phyloP scores from a whole-genome alignment of 148 eudicot species.

The Amaranthus cruentus region DNA sequence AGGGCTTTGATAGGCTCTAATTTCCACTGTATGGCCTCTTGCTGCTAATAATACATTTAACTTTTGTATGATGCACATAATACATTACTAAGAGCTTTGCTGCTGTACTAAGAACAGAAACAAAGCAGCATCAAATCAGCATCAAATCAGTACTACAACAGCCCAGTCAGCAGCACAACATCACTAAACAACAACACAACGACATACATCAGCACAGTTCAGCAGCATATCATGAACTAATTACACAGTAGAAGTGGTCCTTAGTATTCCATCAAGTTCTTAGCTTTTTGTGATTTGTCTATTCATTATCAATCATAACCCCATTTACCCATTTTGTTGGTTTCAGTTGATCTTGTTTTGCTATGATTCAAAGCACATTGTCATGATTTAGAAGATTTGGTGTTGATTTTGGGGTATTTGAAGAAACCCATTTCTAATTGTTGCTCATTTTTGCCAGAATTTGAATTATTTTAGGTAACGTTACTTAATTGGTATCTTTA shows the following conservation, averaged over 20 bases:
- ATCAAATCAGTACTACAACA: too few species aligned
- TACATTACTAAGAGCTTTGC: too few species aligned
- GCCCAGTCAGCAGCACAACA: too few species aligned
- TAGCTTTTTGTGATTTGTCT: slow-evolving; percentile 21
- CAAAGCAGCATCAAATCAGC: too few species aligned
- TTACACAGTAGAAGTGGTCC: slow-evolving; percentile 7
- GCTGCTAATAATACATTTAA: too few species aligned
- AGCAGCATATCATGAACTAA: too few species aligned
- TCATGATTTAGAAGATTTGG: slow-evolving; percentile 5
- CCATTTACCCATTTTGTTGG: slow-evolving; percentile 14
- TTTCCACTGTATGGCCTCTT: too few species aligned
- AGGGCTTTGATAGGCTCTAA: too few species aligned
- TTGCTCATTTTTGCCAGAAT: slow-evolving; percentile 1
- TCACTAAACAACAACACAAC: too few species aligned
- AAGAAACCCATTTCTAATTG: slow-evolving; percentile 19
- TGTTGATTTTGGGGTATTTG: slow-evolving; percentile 7
- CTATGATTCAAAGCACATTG: slow-evolving; percentile 20
- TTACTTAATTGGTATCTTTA: neutral
- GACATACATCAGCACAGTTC: too few species aligned
- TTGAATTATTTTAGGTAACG: slow-evolving; percentile 16
- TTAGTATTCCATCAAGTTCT: slow-evolving; percentile 1
- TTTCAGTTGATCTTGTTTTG: neutral
- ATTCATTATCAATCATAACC: slow-evolving; percentile 20
- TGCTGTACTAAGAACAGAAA: too few species aligned
- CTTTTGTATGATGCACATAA: too few species aligned